These are phyloP conservation scores for Pseudogymnoascus sp. DNA, from an alignment of 2,329 filamentous ascomycete species.

Conservation along the genomic window DNA sequence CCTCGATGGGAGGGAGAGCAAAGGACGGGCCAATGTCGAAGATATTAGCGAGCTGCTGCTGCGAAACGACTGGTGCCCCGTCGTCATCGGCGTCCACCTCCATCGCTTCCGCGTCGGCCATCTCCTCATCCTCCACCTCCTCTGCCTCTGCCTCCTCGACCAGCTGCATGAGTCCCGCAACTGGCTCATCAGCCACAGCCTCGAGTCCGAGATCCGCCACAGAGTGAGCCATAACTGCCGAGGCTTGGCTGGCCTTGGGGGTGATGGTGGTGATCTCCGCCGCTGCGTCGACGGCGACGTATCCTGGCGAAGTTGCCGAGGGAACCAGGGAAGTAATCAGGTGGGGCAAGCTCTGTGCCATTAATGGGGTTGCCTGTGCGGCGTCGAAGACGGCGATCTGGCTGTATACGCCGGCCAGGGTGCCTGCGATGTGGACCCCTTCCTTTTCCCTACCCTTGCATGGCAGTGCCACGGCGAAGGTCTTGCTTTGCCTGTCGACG, in stretches of 20 bases:
- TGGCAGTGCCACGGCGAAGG: constrained; percentile 55
- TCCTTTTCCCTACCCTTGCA: constrained; percentile 25
- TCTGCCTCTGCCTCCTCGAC: constrained; percentile 20
- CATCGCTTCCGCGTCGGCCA: constrained; percentile 32
- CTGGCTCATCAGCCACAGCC: constrained; percentile 20
- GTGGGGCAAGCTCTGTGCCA: constrained; percentile 48
- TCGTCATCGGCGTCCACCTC: constrained; percentile 41
- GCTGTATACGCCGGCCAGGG: constrained; percentile 37
- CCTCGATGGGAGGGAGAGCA: constrained; percentile 63
- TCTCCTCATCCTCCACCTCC: constrained; percentile 24
- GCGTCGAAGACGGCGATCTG: constrained; percentile 60
- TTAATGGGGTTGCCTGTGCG: constrained; percentile 50
- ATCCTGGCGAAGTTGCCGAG: constrained; percentile 58
- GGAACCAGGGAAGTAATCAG: constrained; percentile 61
- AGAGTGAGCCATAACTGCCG: constrained; percentile 46
- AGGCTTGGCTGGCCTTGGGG: constrained; percentile 50
- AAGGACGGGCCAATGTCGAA: constrained; percentile 64
- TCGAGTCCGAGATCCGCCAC: constrained; percentile 46
- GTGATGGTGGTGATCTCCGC: constrained; percentile 61
- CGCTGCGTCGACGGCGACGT: constrained; percentile 65
- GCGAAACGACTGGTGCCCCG: constrained; percentile 54
- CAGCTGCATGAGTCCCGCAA: constrained; percentile 29
- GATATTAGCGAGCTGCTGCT: constrained; percentile 60
- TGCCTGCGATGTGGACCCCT: constrained; percentile 41
- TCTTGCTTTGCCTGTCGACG: constrained; percentile 57